These are phyloP conservation scores for Kwoniella dendrophila DNA, from an alignment of 768 basidiomycete genomes.

Conservation along the genomic window DNA sequence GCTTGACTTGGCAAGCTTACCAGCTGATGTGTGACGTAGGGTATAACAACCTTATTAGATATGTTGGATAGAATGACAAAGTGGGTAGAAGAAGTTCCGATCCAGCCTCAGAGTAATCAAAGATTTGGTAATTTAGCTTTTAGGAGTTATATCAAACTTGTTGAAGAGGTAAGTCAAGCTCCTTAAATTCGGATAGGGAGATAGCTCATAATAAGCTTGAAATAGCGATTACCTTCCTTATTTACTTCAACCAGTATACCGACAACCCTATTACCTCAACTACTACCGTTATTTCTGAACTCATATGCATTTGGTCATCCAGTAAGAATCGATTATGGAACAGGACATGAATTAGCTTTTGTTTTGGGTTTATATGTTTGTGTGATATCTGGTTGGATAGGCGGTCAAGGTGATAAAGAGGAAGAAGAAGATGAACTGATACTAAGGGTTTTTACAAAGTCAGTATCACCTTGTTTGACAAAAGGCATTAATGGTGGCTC, in stretches of 20 bases:
- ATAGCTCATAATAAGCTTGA: not conserved
- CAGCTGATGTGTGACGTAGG: constrained; percentile 33
- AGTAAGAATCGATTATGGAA: constrained; percentile 90
- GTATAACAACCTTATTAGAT: constrained; percentile 57
- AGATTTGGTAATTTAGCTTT: constrained; percentile 92
- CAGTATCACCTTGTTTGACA: not conserved
- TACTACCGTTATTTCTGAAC: constrained; percentile 75
- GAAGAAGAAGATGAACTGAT: constrained; percentile 53
- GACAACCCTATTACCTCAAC: constrained; percentile 62
- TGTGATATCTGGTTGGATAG: constrained; percentile 46
- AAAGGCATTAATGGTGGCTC: not conserved
- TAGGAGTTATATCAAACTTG: constrained; percentile 74
- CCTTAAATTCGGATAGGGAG: not conserved
- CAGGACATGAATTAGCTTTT: constrained; percentile 92
- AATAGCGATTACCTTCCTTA: constrained; percentile 62
- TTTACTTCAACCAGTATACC: constrained; percentile 58
- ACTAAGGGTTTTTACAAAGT: constrained; percentile 52
- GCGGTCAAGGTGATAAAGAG: constrained; percentile 29
- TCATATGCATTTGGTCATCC: constrained; percentile 80
- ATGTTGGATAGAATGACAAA: constrained; percentile 68
- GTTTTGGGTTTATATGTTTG: constrained; percentile 66
- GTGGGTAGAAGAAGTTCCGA: constrained; percentile 83
- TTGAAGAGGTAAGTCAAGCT: constrained; percentile 69
- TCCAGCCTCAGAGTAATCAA: constrained; percentile 67
- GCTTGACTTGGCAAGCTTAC: not conserved